Evolutionary conservation across 371 early-diverging fungal genomes (phyloP).

Genomic region (Mucor circinelloides): DNA sequence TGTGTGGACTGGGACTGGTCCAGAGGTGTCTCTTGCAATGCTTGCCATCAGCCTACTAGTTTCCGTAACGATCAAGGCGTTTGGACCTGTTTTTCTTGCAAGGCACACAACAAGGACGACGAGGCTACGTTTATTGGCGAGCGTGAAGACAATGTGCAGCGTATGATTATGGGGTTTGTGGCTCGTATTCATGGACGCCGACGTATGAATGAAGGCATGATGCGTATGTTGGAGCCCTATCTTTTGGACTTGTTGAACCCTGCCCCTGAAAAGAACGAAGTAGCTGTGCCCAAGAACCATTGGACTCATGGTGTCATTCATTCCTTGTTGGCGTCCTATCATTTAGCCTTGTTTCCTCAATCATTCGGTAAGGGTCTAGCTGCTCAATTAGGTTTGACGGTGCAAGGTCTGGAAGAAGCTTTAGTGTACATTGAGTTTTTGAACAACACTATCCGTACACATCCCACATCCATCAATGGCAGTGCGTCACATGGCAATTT

Average conservation of each 20-base stretch:
- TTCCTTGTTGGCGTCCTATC: constrained; percentile 39
- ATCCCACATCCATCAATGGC: background rate
- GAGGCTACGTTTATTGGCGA: constrained; percentile 23
- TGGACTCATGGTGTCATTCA: constrained; percentile 46
- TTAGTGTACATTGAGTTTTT: constrained; percentile 35
- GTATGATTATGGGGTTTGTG: constrained; percentile 35
- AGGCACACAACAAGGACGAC: background rate
- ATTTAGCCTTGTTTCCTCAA: constrained; percentile 40
- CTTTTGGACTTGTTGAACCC: constrained; percentile 31
- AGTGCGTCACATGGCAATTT: constrained; percentile 29
- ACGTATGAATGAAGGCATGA: constrained; percentile 25
- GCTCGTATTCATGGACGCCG: constrained; percentile 27
- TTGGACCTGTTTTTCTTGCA: constrained; percentile 32
- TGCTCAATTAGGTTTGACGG: constrained; percentile 31
- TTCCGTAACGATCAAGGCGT: background rate
- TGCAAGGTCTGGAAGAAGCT: constrained; percentile 42
- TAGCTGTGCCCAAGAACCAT: constrained; percentile 33
- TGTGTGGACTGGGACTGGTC: constrained; percentile 45
- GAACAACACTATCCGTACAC: constrained; percentile 17
- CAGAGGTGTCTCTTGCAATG: constrained; percentile 25
- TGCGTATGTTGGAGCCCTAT: constrained; percentile 49
- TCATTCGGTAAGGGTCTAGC: constrained; percentile 51
- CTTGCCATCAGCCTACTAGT: constrained; percentile 5
- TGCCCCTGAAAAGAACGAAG: constrained; percentile 12
- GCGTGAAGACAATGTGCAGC: constrained; percentile 29